A percentile compares a stretch with the other conserved stretches of the same genome.
phyloP scores from a whole-genome alignment of 306 rosid species.

The Sesbania bispinosa region DNA sequence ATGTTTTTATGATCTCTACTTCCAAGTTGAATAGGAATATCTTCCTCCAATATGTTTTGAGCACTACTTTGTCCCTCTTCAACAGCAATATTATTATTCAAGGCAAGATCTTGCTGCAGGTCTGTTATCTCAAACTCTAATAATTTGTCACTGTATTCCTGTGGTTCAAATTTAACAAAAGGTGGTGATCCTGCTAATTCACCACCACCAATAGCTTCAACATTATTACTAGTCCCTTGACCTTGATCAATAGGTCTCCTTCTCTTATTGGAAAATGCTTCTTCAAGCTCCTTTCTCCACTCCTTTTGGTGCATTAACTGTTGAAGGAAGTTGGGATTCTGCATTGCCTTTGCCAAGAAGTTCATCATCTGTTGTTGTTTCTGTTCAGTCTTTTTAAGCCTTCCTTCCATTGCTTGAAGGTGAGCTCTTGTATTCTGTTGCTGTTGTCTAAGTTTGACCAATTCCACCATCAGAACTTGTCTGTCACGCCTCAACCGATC shows the following conservation, averaged over 20 bases:
- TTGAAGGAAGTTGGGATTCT: conserved; percentile 53
- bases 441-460: conserved; percentile 69
- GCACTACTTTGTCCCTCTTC: conserved; percentile 11
- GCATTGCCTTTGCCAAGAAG: conserved; percentile 75
- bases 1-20: conserved; percentile 26
- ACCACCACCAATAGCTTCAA: conserved; percentile 31
- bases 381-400: conserved; percentile 54
- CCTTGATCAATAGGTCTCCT: conserved; percentile 50
- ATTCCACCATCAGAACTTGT: conserved; percentile 62
- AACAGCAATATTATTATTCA: conserved; percentile 13
- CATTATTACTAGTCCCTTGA: conserved; percentile 34
- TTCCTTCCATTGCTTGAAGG: conserved; percentile 55
- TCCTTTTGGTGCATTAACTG: conserved; percentile 51
- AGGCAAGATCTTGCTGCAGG: conserved; percentile 31
- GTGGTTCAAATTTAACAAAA: conserved; percentile 40
- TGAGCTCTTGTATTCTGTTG: conserved; percentile 49
- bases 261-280: conserved; percentile 48
- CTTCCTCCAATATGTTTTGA: neutral
- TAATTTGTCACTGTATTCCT: neutral
- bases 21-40: conserved; percentile 8
- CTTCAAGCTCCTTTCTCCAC: conserved; percentile 49
- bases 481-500: conserved; percentile 60
- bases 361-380: conserved; percentile 66
- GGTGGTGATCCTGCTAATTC: conserved; percentile 14
- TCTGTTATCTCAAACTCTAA: conserved; percentile 34